Evolutionary conservation across 345 rosid species (phyloP).

Genomic region (Acer negundo): DNA sequence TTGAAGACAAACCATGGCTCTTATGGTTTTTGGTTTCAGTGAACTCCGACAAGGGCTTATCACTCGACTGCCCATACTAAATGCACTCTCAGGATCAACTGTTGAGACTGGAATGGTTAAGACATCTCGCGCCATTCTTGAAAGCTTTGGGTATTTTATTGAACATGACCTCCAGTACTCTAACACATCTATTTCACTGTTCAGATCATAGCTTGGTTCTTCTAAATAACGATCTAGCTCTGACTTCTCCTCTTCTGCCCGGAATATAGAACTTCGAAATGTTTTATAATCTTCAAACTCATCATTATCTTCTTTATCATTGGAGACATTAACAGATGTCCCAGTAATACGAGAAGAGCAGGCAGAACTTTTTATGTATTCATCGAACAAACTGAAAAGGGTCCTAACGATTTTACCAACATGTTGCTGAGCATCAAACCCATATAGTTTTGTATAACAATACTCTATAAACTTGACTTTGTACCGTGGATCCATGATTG

Average conservation of each 20-base stretch:
- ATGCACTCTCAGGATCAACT: slow-evolving; percentile 23
- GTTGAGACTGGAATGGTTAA: slow-evolving; percentile 30
- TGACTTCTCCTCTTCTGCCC: slow-evolving; percentile 25
- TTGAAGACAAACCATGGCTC: slow-evolving; percentile 28
- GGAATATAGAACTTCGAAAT: slow-evolving; percentile 29
- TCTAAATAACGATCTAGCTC: slow-evolving; percentile 31
- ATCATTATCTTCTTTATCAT: slow-evolving; percentile 19
- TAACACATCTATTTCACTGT: slow-evolving; percentile 28
- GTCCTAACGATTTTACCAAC: slow-evolving; percentile 15
- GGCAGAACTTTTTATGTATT: slow-evolving; percentile 22
- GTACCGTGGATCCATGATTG: slow-evolving; percentile 31
- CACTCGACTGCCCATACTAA: slow-evolving; percentile 13
- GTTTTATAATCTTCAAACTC: slow-evolving; percentile 30
- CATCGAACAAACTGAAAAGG: slow-evolving; percentile 24
- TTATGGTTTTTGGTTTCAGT: slow-evolving; percentile 27
- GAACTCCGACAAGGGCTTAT: slow-evolving; percentile 20
- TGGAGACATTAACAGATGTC: slow-evolving; percentile 17
- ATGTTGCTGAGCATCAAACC: slow-evolving; percentile 23
- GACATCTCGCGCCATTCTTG: slow-evolving; percentile 30
- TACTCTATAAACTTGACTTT: slow-evolving; percentile 33
- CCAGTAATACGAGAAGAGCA: slow-evolving; percentile 12
- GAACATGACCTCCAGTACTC: slow-evolving; percentile 27
- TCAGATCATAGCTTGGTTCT: slow-evolving; percentile 31
- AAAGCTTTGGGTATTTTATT: slow-evolving; percentile 26
- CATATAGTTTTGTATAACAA: slow-evolving; percentile 29